Conservation (phyloP, 345 rosid species). For the Populus ilicifolia region DNA sequence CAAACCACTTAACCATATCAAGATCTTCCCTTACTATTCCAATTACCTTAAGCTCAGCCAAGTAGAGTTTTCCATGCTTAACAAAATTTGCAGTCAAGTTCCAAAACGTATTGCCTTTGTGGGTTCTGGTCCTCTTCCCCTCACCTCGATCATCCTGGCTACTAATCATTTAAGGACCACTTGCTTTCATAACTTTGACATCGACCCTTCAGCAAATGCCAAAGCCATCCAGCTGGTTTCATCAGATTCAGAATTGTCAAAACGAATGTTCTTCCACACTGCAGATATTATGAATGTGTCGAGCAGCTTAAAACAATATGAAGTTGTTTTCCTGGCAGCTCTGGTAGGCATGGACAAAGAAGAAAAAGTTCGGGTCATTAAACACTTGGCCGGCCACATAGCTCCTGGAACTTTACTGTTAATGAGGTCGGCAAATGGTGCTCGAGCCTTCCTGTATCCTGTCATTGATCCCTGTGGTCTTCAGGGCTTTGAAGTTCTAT, state of each 20-base stretch:
- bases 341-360: conserved; percentile 26
- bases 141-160: conserved; percentile 25
- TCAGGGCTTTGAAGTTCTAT: conserved; percentile 19
- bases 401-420: conserved; percentile 22
- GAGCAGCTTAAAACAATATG: conserved; percentile 1
- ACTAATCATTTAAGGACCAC: conserved; percentile 9
- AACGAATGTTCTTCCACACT: conserved; percentile 24
- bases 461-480: conserved; percentile 15
- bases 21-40: conserved; percentile 25
- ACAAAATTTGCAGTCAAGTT: neutral
- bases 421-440: conserved; percentile 22
- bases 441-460: conserved; percentile 23
- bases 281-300: conserved; percentile 15
- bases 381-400: conserved; percentile 14
- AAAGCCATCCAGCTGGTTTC: conserved; percentile 17
- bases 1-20: conserved; percentile 16
- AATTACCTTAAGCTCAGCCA: conserved; percentile 22
- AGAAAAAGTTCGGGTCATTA: conserved; percentile 14
- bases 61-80: conserved; percentile 12
- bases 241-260: conserved; percentile 15
- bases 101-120: conserved; percentile 21
- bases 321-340: conserved; percentile 23
- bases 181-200: conserved; percentile 25
- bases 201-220: conserved; percentile 21
- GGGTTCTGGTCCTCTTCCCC: conserved; percentile 29